Conservation (phyloP, 1,139 yeast species). For the Magnusiomyces magnusii region DNA sequence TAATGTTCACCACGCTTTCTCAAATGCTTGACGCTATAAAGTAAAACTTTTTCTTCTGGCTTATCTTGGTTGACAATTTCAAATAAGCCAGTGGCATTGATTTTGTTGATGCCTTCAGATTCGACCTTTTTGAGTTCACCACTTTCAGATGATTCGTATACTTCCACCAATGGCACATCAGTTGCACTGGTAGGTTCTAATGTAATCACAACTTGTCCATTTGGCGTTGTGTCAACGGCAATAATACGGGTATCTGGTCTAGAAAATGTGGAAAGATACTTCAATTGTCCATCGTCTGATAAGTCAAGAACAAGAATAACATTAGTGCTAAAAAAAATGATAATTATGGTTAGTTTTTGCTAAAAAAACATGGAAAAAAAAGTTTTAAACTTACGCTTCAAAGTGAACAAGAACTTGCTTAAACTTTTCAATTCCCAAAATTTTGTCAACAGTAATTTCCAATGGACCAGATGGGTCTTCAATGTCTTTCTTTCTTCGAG, state of each 20-base stretch:
- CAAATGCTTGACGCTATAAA: constrained; percentile 54
- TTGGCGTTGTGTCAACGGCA: constrained; percentile 31
- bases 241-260: constrained; percentile 31
- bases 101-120: constrained; percentile 5
- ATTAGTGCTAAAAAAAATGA: constrained; percentile 5
- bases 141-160: neutral
- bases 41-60: constrained; percentile 41
- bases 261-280: constrained; percentile 22
- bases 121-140: constrained; percentile 1
- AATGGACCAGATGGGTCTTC: constrained; percentile 41
- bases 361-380: constrained; percentile 18
- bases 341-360: no score
- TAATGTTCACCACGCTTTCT: constrained; percentile 80
- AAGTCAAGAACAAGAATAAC: neutral
- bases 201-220: constrained; percentile 39
- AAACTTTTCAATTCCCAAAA: constrained; percentile 43
- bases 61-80: constrained; percentile 32
- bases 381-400: constrained; percentile 15
- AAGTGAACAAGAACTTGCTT: constrained; percentile 22
- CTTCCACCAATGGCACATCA: neutral
- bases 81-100: constrained; percentile 20
- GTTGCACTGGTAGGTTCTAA: constrained; percentile 20
- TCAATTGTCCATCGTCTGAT: constrained; percentile 16
- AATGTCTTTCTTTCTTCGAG: constrained; percentile 28
- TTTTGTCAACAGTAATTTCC: constrained; percentile 57